Evolutionary conservation across 2,329 filamentous ascomycete genomes (phyloP).

Genomic region (Exophiala bonariae): DNA sequence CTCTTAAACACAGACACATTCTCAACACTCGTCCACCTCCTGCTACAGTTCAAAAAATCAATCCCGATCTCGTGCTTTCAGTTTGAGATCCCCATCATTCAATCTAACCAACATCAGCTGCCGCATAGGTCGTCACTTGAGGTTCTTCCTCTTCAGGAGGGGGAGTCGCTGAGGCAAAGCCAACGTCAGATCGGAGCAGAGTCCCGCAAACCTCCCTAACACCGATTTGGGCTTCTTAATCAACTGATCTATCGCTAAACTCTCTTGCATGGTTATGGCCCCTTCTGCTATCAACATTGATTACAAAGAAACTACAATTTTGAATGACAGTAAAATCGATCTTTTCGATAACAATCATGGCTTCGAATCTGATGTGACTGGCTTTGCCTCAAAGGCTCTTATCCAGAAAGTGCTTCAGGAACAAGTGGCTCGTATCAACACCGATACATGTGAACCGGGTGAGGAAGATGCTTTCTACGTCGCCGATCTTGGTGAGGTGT

Average conservation of each 20-base stretch:
- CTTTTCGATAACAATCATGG: constrained; percentile 45
- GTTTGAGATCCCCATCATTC: constrained; percentile 34
- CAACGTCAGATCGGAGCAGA: constrained; percentile 80
- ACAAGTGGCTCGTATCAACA: constrained; percentile 79
- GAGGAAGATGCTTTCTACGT: constrained; percentile 99
- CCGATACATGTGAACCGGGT: constrained; percentile 83
- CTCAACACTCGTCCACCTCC: constrained; percentile 50
- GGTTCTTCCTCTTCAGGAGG: constrained; percentile 99
- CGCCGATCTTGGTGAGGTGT: constrained; percentile 95
- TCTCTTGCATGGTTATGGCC: constrained; percentile 65
- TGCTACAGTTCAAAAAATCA: constrained; percentile 31
- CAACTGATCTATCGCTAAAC: constrained; percentile 31
- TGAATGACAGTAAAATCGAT: constrained; percentile 32
- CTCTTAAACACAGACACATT: constrained; percentile 44
- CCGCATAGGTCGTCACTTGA: constrained; percentile 98
- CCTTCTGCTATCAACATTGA: constrained; percentile 62
- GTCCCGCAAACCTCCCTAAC: constrained; percentile 95
- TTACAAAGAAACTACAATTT: constrained; percentile 23
- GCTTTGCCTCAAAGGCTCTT: constrained; percentile 68
- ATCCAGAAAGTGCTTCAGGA: constrained; percentile 85
- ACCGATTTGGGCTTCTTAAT: constrained; percentile 37
- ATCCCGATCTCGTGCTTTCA: constrained; percentile 22
- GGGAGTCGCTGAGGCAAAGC: constrained; percentile 98
- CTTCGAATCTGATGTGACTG: constrained; percentile 44
- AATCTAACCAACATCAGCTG: constrained; percentile 77